Evolutionary conservation across 441 rosid genomes (phyloP).

Genomic region (Erysimum pusillum): DNA sequence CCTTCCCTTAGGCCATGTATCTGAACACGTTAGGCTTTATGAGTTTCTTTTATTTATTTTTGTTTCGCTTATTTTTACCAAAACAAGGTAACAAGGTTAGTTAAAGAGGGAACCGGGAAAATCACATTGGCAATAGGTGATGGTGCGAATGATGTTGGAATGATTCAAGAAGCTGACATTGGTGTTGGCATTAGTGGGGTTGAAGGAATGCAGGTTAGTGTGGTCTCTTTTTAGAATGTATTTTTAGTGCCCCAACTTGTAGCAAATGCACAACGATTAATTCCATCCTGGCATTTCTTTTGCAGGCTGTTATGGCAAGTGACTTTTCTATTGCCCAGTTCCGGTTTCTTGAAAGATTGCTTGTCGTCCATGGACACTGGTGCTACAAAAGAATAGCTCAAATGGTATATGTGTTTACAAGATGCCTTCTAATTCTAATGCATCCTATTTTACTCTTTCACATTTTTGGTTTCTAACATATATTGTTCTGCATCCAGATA

Average conservation of each 20-base stretch:
- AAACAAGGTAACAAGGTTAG: constrained; percentile 49
- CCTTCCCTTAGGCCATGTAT: too few species aligned
- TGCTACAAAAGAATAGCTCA: constrained; percentile 97
- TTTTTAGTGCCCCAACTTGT: too few species aligned
- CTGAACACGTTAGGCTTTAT: too few species aligned
- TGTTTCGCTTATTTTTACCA: constrained; percentile 1
- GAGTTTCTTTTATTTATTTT: too few species aligned
- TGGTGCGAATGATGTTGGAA: constrained; percentile 33
- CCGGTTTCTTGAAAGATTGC: constrained; percentile 89
- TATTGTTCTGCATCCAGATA: too few species aligned
- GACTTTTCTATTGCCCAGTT: constrained; percentile 96
- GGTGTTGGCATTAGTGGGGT: constrained; percentile 33
- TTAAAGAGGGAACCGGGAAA: constrained; percentile 48
- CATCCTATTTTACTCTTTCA: too few species aligned
- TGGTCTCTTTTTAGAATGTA: too few species aligned
- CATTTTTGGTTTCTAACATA: constrained; percentile 25
- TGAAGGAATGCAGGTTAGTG: constrained; percentile 37
- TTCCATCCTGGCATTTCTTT: too few species aligned
- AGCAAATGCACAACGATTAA: too few species aligned
- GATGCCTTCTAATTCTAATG: too few species aligned
- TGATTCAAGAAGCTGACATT: constrained; percentile 33
- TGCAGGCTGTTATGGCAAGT: constrained; percentile 99
- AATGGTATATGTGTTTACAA: constrained; percentile 68
- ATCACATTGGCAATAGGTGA: constrained; percentile 37
- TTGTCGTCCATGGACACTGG: constrained; percentile 99